These are phyloP conservation scores for Lyophyllum shimeji DNA, from an alignment of 768 basidiomycete species.

Conservation along the genomic window DNA sequence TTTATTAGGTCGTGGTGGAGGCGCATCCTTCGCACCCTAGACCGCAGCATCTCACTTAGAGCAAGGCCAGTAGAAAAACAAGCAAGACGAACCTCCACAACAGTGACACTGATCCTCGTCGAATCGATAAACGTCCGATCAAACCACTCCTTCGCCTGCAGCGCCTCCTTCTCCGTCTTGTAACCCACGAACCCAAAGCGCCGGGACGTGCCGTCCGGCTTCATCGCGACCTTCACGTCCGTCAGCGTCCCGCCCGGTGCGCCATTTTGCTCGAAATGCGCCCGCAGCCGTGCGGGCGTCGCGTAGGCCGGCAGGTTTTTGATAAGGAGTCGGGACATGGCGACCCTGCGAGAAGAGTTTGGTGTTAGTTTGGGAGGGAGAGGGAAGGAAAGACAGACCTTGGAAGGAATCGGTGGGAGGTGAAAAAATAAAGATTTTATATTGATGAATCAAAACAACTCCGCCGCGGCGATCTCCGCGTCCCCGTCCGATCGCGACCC, in stretches of 20 bases:
- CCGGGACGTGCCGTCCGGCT: conserved; percentile 76
- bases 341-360: not conserved
- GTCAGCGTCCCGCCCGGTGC: conserved; percentile 74
- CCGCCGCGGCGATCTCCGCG: conserved; percentile 26
- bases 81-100: conserved; percentile 66
- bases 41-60: conserved; percentile 1
- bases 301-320: conserved; percentile 78
- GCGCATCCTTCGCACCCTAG: conserved; percentile 70
- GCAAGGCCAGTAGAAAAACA: conserved; percentile 5
- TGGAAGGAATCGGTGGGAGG: conserved; percentile 12
- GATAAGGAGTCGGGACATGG: conserved; percentile 81
- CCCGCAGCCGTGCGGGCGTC: conserved; percentile 60
- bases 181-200: conserved; percentile 94
- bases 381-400: conserved; percentile 18
- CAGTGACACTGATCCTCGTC: conserved; percentile 67
- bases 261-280: conserved; percentile 64
- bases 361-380: not conserved
- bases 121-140: conserved; percentile 83
- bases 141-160: conserved; percentile 77
- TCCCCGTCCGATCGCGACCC: not conserved
- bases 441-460: conserved; percentile 8
- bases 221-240: conserved; percentile 79
- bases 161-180: conserved; percentile 76
- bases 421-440: conserved; percentile 21
- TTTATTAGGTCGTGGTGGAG: conserved; percentile 68